These are phyloP conservation scores for Venturia effusa DNA, from an alignment of 2,329 filamentous ascomycete genomes.

Conservation along the genomic window DNA sequence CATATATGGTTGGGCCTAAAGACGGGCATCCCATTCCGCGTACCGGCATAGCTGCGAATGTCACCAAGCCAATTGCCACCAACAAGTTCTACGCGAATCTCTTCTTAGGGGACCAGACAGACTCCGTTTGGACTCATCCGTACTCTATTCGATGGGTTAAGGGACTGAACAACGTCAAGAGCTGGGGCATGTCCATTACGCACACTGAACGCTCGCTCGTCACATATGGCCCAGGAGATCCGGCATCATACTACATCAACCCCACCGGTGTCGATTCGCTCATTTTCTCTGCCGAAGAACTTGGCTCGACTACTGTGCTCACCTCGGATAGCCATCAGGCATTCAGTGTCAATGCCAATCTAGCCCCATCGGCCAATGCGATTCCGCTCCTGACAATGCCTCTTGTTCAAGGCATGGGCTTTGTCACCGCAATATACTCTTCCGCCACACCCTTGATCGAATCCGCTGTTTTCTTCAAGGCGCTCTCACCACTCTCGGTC, in stretches of 20 bases:
- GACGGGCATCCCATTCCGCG: constrained; percentile 30
- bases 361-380: constrained; percentile 45
- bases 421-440: constrained; percentile 70
- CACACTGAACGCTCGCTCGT: constrained; percentile 60
- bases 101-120: constrained; percentile 61
- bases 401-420: constrained; percentile 80
- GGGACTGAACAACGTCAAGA: constrained; percentile 44
- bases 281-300: constrained; percentile 66
- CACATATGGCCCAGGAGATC: constrained; percentile 47
- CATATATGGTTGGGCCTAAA: constrained; percentile 20
- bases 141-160: constrained; percentile 35
- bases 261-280: constrained; percentile 74
- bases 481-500: constrained; percentile 43
- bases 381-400: constrained; percentile 55
- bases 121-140: constrained; percentile 61
- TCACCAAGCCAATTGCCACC: constrained; percentile 39
- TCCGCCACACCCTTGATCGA: constrained; percentile 62
- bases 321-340: constrained; percentile 42
- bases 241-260: constrained; percentile 61
- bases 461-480: constrained; percentile 62
- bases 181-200: constrained; percentile 68
- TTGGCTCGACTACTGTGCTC: constrained; percentile 44
- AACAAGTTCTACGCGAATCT: constrained; percentile 68
- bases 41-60: neutral
- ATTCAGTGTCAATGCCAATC: constrained; percentile 56